Conservation (phyloP, 2,329 filamentous ascomycete species). For the Venturia effusa region DNA sequence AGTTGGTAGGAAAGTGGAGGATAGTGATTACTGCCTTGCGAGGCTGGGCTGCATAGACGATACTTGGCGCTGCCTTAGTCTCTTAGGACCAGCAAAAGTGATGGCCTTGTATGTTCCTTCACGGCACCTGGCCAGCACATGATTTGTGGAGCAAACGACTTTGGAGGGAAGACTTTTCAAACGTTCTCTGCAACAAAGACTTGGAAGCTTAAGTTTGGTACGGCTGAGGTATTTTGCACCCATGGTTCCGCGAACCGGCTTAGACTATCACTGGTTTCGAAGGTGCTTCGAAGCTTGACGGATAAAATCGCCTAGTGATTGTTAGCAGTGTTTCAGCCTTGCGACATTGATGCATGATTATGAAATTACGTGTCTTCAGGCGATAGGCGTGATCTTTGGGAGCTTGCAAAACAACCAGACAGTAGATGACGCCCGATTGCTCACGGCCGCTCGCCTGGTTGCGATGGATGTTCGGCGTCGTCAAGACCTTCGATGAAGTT, state of each 20-base stretch:
- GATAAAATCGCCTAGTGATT: slow-evolving; percentile 26
- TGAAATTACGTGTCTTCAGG: slow-evolving; percentile 8
- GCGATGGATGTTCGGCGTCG: too few species aligned
- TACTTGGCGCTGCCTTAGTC: neutral
- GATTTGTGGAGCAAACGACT: neutral
- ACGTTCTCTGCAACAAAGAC: neutral
- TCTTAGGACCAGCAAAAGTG: neutral
- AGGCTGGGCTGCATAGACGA: neutral
- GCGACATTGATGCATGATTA: slow-evolving; percentile 22
- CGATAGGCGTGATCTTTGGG: neutral
- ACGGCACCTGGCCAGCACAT: neutral
- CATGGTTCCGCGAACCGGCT: neutral
- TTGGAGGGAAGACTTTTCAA: neutral
- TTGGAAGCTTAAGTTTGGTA: neutral
- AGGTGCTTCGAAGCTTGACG: slow-evolving; percentile 23
- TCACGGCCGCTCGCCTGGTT: too few species aligned
- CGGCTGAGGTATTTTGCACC: neutral
- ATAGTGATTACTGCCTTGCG: neutral
- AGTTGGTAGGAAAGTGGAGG: neutral
- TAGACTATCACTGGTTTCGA: slow-evolving; percentile 16
- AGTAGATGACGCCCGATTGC: too few species aligned
- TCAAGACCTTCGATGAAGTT: too few species aligned
- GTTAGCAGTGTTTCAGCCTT: slow-evolving; percentile 25
- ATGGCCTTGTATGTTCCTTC: neutral
- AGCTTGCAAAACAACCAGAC: neutral